Percentiles rank a stretch among this genome's conserved stretches.
These are phyloP conservation scores for Pythium guiyangense DNA, from an alignment of 352 stramenopile species.

Conservation along the genomic window DNA sequence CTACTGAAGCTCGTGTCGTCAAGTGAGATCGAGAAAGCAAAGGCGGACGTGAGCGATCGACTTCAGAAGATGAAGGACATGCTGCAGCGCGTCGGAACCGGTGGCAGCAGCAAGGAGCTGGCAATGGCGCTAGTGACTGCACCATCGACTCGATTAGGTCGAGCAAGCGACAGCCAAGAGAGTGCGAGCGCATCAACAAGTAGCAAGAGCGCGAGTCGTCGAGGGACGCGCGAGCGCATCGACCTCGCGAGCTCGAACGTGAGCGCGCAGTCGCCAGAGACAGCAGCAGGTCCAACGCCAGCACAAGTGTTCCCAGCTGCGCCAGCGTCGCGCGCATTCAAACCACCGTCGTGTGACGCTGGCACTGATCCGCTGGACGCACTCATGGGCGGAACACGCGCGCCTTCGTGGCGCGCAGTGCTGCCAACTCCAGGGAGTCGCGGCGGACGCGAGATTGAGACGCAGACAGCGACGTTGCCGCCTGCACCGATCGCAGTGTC, in stretches of 20 bases:
- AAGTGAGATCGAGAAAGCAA: constrained; percentile 40
- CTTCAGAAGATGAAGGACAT: constrained; percentile 59
- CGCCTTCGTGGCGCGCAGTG: not conserved
- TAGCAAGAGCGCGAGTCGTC: not conserved
- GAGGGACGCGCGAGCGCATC: not conserved
- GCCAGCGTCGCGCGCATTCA: not conserved
- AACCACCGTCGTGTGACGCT: constrained; percentile 24
- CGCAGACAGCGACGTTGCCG: constrained; percentile 32
- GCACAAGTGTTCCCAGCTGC: not conserved
- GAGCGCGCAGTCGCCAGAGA: not conserved
- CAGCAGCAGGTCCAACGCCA: not conserved
- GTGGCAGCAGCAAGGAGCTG: not conserved
- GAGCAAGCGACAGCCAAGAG: not conserved
- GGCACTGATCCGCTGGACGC: constrained; percentile 57
- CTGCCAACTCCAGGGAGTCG: not conserved
- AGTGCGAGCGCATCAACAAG: not conserved
- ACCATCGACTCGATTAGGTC: too few relatives aligned
- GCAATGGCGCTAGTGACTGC: too few relatives aligned
- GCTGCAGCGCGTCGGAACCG: constrained; percentile 35
- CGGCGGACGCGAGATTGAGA: constrained; percentile 37
- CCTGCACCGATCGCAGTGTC: constrained; percentile 26
- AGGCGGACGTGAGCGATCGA: constrained; percentile 43
- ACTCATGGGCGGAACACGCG: constrained; percentile 18
- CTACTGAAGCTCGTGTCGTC: constrained; percentile 40
- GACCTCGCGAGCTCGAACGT: not conserved